These are phyloP conservation scores for Gossypium bickii DNA, from an alignment of 345 rosid species.

Conservation along the genomic window DNA sequence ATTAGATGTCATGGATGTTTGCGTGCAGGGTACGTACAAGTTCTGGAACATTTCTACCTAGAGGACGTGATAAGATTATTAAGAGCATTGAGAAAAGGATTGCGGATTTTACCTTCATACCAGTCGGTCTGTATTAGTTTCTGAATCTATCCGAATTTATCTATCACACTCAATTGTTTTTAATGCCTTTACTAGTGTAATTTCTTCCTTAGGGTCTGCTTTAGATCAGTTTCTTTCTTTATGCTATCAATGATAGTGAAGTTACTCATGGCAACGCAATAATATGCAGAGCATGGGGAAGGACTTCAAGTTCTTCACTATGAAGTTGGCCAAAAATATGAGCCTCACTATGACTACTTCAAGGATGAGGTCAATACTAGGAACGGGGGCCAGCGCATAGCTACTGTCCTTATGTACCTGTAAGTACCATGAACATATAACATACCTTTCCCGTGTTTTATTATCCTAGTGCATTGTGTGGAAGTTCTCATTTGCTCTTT, in stretches of 20 bases:
- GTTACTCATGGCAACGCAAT: conserved; percentile 10
- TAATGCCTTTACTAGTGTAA: neutral
- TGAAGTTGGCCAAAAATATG: conserved; percentile 89
- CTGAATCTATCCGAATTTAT: neutral
- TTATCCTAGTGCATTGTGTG: conserved; percentile 3
- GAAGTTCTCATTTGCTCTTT: neutral
- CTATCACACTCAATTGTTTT: neutral
- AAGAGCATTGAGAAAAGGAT: conserved; percentile 78
- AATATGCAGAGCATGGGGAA: conserved; percentile 77
- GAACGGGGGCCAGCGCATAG: conserved; percentile 96
- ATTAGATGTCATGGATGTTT: neutral
- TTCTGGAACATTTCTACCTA: conserved; percentile 70
- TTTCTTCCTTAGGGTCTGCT: neutral
- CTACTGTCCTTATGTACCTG: conserved; percentile 97
- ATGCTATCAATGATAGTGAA: neutral
- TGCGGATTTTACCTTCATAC: conserved; percentile 82
- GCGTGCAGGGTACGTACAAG: conserved; percentile 77
- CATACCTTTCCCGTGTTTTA: neutral
- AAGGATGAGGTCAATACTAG: conserved; percentile 67
- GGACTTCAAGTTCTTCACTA: conserved; percentile 94
- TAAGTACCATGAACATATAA: conserved; percentile 29
- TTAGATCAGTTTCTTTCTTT: conserved; percentile 6
- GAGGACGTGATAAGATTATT: conserved; percentile 76
- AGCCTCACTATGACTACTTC: conserved; percentile 93
- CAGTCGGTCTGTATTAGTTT: conserved; percentile 52